phyloP scores from a whole-genome alignment of 2,329 filamentous ascomycete genomes.

The Ophiocordyceps robertsii region DNA sequence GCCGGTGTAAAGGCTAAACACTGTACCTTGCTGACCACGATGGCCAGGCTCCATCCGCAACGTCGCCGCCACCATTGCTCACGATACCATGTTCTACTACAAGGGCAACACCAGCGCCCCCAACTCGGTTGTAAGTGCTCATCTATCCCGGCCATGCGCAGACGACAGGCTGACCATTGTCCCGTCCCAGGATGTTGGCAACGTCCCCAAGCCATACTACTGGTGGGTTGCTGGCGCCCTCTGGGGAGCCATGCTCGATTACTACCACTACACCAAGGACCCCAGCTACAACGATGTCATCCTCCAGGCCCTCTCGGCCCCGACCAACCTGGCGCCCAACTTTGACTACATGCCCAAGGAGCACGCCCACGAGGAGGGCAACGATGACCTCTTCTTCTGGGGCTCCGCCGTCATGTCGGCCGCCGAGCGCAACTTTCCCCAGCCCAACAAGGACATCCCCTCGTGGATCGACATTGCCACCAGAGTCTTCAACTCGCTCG shows the following conservation, averaged over 20 bases:
- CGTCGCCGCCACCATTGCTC: conserved; percentile 46
- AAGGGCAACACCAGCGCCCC: conserved; percentile 42
- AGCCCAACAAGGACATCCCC: conserved; percentile 41
- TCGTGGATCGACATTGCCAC: conserved; percentile 53
- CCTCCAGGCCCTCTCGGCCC: conserved; percentile 43
- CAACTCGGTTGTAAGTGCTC: conserved; percentile 24
- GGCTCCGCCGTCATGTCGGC: conserved; percentile 53
- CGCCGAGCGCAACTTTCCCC: conserved; percentile 54
- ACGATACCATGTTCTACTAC: conserved; percentile 51
- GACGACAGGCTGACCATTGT: conserved; percentile 2
- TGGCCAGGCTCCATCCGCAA: conserved; percentile 45
- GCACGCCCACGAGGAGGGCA: conserved; percentile 49
- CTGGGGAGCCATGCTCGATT: conserved; percentile 57
- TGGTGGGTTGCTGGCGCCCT: conserved; percentile 55
- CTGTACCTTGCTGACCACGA: conserved; percentile 4
- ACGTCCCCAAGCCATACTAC: conserved; percentile 54
- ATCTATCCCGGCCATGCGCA: background rate
- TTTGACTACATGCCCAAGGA: conserved; percentile 46
- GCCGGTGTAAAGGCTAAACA: background rate
- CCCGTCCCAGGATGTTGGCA: conserved; percentile 34
- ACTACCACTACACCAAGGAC: conserved; percentile 54
- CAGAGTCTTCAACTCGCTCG: conserved; percentile 62
- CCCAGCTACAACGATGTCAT: conserved; percentile 45
- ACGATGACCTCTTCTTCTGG: conserved; percentile 68
- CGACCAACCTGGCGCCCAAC: conserved; percentile 38